Conservation (phyloP, 208 protist species). For the Borovskyia barvae region DNA sequence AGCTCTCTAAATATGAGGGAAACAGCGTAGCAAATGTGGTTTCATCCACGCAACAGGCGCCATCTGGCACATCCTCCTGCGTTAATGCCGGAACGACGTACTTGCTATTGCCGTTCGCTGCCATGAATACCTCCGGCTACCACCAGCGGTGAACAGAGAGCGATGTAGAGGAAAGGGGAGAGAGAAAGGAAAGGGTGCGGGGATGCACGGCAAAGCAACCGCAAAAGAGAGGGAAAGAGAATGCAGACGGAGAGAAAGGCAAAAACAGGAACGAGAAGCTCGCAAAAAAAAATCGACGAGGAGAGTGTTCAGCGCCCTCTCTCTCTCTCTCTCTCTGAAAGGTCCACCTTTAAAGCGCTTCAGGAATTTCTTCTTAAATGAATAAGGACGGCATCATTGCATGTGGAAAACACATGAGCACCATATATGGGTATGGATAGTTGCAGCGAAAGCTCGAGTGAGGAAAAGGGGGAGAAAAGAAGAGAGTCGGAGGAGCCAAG, state of each 20-base stretch:
- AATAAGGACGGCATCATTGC: not conserved
- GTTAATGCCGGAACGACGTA: constrained; percentile 78
- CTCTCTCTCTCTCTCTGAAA: not conserved
- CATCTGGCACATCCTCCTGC: constrained; percentile 86
- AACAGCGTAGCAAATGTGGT: constrained; percentile 98
- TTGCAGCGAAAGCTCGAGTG: no score
- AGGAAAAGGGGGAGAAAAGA: no score
- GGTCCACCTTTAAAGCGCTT: no score
- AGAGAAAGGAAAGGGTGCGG: not conserved
- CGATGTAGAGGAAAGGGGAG: not conserved
- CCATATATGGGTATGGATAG: no score
- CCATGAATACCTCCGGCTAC: not conserved
- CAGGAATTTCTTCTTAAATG: not conserved
- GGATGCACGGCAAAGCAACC: not conserved
- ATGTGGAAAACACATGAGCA: not conserved
- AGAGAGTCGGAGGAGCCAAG: no score
- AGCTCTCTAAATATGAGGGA: constrained; percentile 98
- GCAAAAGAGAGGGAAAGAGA: not conserved
- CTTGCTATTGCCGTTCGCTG: constrained; percentile 46
- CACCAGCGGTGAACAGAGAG: constrained; percentile 6
- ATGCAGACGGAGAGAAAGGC: not conserved
- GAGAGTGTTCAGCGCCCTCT: not conserved
- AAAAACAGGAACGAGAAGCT: not conserved
- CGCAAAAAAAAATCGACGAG: constrained; percentile 12
- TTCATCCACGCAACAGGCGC: constrained; percentile 93